These are phyloP conservation scores for Cylindrotheca closterium DNA, from an alignment of 108 stramenopile species.

Conservation along the genomic window DNA sequence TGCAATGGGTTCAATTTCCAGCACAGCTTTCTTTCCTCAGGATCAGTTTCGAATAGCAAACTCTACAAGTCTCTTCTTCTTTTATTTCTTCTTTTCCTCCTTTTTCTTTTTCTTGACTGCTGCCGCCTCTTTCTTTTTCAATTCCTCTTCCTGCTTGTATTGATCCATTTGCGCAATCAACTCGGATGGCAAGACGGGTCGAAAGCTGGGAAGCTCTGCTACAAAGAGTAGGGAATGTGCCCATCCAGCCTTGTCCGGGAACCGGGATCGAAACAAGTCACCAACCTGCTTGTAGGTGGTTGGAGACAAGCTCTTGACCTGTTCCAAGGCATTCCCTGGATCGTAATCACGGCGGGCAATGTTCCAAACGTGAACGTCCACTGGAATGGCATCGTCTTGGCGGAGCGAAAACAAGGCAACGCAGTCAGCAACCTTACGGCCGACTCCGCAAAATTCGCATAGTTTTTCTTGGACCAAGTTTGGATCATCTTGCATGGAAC, in stretches of 20 bases:
- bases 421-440: slow-evolving; percentile 98
- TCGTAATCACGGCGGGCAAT: slow-evolving; percentile 93
- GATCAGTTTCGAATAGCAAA: too few relatives aligned
- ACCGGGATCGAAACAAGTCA: slow-evolving; percentile 88
- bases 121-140: slow-evolving; percentile 16
- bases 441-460: slow-evolving; percentile 83
- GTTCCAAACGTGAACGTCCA: slow-evolving; percentile 96
- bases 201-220: slow-evolving; percentile 89
- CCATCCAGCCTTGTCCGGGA: slow-evolving; percentile 92
- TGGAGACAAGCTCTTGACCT: slow-evolving; percentile 90
- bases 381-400: slow-evolving; percentile 89
- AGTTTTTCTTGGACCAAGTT: slow-evolving; percentile 66
- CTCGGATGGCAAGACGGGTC: slow-evolving; percentile 57
- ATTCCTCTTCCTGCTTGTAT: slow-evolving; percentile 24
- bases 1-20: too few relatives aligned
- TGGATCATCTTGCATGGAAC: slow-evolving; percentile 37
- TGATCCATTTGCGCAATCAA: slow-evolving; percentile 73
- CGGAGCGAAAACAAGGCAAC: slow-evolving; percentile 95
- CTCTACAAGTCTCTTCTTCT: too few relatives aligned
- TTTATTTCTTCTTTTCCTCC: too few relatives aligned
- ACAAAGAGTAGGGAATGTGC: slow-evolving; percentile 98
- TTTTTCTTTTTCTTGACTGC: slow-evolving; percentile 5
- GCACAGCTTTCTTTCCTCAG: too few relatives aligned
- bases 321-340: slow-evolving; percentile 31
- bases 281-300: slow-evolving; percentile 90